phyloP scores from a whole-genome alignment of 345 rosid genomes.

The Salix brachista region DNA sequence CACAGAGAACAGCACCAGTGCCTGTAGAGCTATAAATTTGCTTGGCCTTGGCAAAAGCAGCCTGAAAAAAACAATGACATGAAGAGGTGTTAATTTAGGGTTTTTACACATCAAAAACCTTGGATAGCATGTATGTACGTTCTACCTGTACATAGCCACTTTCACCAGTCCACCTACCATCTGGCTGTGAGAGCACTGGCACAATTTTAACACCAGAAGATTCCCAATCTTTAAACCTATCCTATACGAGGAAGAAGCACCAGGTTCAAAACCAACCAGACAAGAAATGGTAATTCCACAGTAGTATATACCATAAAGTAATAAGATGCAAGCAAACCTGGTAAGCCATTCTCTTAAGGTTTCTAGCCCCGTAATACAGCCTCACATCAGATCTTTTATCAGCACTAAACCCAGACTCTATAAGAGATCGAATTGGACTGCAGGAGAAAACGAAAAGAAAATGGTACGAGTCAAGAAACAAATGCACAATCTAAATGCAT shows the following conservation, averaged over 20 bases:
- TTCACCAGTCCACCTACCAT: constrained; percentile 78
- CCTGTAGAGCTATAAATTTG: constrained; percentile 46
- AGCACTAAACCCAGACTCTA: constrained; percentile 81
- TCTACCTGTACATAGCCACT: constrained; percentile 86
- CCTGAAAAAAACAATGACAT: constrained; percentile 41
- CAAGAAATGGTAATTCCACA: not conserved
- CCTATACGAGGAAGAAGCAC: constrained; percentile 40
- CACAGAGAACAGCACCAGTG: constrained; percentile 81
- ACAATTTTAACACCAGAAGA: constrained; percentile 74
- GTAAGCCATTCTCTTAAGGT: constrained; percentile 89
- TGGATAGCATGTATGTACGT: not conserved
- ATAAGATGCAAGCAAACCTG: constrained; percentile 52
- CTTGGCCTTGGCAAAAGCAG: constrained; percentile 78
- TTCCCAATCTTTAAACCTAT: constrained; percentile 89
- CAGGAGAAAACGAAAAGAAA: constrained; percentile 19
- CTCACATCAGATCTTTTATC: constrained; percentile 72
- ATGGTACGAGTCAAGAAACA: not conserved
- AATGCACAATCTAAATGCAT: not conserved
- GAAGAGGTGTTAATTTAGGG: constrained; percentile 1
- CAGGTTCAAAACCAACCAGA: constrained; percentile 3
- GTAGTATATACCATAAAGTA: not conserved
- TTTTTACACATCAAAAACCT: not conserved
- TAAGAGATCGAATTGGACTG: constrained; percentile 88
- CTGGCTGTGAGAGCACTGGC: constrained; percentile 89
- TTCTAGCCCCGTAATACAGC: constrained; percentile 92